Conservation (phyloP, 805 yeast species). For the Candida adriatica region DNA sequence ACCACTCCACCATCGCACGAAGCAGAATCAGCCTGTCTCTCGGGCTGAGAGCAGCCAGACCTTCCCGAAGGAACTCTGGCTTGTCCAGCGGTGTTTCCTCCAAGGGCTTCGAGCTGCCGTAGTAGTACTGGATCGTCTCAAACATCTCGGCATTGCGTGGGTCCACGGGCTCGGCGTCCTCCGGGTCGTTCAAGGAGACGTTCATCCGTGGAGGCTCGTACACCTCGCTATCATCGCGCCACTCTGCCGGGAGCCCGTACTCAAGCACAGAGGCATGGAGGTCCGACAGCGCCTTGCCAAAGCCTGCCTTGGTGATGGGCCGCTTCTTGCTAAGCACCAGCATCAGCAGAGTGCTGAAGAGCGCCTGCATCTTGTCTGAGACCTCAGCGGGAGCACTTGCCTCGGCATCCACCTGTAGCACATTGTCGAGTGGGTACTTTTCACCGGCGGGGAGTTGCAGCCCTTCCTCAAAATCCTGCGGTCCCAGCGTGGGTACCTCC, state of each 20-base stretch:
- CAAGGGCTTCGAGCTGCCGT: conserved; percentile 12
- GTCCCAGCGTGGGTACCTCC: conserved; percentile 17
- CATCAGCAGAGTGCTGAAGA: conserved; percentile 13
- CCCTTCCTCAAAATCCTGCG: conserved; percentile 23
- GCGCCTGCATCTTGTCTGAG: conserved; percentile 12
- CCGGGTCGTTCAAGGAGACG: conserved; percentile 3
- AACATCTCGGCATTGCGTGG: conserved; percentile 15
- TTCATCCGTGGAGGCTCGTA: conserved; percentile 5
- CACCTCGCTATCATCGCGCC: conserved; percentile 22
- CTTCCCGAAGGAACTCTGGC: conserved; percentile 12
- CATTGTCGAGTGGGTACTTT: conserved; percentile 12
- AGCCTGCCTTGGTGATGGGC: conserved; percentile 4
- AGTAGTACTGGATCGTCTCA: conserved; percentile 8
- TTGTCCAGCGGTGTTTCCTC: conserved; percentile 18
- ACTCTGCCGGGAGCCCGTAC: conserved; percentile 23
- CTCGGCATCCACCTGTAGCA: conserved; percentile 6
- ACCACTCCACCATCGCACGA: conserved; percentile 20
- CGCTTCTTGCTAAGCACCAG: conserved; percentile 16
- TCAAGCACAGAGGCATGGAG: conserved; percentile 9
- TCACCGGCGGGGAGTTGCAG: conserved; percentile 10
- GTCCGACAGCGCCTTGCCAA: conserved; percentile 14
- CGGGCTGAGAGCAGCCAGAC: conserved; percentile 17
- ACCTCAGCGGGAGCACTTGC: conserved; percentile 3
- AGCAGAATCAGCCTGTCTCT: conserved; percentile 19
- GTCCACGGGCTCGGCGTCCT: conserved; percentile 17